Percentiles rank a stretch among this genome's conserved stretches.
Conservation (phyloP, 768 basidiomycete species). For the Lactarius indigo region DNA sequence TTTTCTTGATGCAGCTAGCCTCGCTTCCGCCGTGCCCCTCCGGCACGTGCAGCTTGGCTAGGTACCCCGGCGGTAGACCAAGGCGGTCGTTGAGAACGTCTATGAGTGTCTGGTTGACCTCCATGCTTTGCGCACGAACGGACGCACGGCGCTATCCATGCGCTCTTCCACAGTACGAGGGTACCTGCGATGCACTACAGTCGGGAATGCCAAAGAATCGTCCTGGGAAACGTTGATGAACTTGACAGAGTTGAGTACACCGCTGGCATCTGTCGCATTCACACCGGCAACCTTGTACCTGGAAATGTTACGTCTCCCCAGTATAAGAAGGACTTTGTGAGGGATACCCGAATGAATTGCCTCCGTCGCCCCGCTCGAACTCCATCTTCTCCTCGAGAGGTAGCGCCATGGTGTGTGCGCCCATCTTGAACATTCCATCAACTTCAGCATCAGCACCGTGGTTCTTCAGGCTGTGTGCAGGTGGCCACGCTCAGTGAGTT, state of each 20-base stretch:
- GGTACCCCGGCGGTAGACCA: slow-evolving; percentile 33
- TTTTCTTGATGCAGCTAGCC: slow-evolving; percentile 33
- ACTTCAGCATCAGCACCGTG: slow-evolving; percentile 38
- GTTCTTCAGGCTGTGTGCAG: slow-evolving; percentile 38
- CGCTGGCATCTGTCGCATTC: slow-evolving; percentile 28
- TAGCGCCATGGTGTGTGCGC: slow-evolving; percentile 37
- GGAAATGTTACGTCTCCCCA: background rate
- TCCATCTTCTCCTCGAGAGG: slow-evolving; percentile 39
- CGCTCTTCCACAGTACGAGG: slow-evolving; percentile 32
- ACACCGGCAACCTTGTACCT: slow-evolving; percentile 26
- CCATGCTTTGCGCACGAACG: slow-evolving; percentile 33
- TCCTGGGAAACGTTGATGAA: slow-evolving; percentile 27
- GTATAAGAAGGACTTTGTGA: too few relatives aligned
- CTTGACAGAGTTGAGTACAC: slow-evolving; percentile 26
- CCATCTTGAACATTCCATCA: slow-evolving; percentile 38
- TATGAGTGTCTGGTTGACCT: slow-evolving; percentile 33
- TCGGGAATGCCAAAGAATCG: slow-evolving; percentile 37
- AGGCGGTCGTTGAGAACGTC: slow-evolving; percentile 33
- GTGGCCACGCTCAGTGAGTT: background rate
- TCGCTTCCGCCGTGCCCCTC: slow-evolving; percentile 35
- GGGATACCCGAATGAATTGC: background rate
- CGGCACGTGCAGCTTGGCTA: slow-evolving; percentile 30
- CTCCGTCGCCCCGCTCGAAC: slow-evolving; percentile 41
- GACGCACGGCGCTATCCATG: slow-evolving; percentile 31
- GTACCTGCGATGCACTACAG: slow-evolving; percentile 33